phyloP scores from a whole-genome alignment of 2,329 filamentous ascomycete genomes.

The Alternaria angustiovoidea region DNA sequence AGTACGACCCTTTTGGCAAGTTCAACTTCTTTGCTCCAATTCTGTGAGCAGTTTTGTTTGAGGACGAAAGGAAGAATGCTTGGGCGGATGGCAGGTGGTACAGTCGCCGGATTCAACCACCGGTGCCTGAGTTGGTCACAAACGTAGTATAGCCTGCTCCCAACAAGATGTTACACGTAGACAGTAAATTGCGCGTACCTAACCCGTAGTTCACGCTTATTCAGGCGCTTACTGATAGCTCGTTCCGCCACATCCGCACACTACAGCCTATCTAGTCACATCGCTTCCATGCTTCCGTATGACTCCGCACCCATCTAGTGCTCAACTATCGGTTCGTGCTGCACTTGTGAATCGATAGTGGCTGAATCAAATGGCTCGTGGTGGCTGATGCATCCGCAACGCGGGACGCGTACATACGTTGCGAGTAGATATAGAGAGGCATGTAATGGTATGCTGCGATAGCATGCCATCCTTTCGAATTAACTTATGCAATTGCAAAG shows the following conservation, averaged over 20 bases:
- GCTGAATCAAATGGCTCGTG: background rate
- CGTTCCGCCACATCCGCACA: constrained; percentile 1
- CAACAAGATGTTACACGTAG: background rate
- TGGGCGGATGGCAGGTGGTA: background rate
- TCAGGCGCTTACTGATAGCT: constrained; percentile 15
- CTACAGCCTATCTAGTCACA: background rate
- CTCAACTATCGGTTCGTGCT: background rate
- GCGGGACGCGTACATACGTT: background rate
- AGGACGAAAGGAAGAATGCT: background rate
- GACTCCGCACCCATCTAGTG: background rate
- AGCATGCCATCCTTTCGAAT: background rate
- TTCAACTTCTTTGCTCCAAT: constrained; percentile 45
- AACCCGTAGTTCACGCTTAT: constrained; percentile 13
- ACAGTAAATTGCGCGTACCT: background rate
- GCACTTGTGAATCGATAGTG: background rate
- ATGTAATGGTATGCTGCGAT: too few relatives aligned
- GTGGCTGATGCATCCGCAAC: constrained; percentile 3
- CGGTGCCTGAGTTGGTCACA: background rate
- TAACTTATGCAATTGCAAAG: background rate
- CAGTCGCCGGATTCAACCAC: background rate
- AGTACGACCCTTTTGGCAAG: constrained; percentile 43
- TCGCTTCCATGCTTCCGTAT: background rate
- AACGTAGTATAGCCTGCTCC: background rate
- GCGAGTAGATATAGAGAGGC: background rate
- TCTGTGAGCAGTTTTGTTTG: background rate